Conservation (phyloP, 805 yeast species). For the Candida khao-thaluensis region DNA sequence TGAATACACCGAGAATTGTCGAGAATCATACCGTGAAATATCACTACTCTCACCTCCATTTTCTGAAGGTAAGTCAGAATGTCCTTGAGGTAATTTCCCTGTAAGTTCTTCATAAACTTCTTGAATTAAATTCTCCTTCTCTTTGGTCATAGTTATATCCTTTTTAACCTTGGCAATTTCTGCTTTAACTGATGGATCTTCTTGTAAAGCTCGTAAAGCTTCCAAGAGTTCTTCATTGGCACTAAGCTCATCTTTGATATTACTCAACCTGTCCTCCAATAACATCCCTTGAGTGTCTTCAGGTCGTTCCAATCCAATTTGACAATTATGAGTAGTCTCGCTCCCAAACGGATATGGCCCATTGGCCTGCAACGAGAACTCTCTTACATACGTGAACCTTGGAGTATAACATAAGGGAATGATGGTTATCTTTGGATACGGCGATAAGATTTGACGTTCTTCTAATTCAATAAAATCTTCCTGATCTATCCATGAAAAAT, state of each 20-base stretch:
- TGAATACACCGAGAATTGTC: constrained; percentile 29
- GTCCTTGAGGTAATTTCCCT: constrained; percentile 13
- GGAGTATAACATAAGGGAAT: constrained; percentile 55
- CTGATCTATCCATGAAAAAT: constrained; percentile 63
- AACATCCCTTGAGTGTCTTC: constrained; percentile 52
- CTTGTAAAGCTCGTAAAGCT: constrained; percentile 17
- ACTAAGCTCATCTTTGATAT: constrained; percentile 26
- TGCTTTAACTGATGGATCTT: constrained; percentile 5
- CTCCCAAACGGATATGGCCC: constrained; percentile 59
- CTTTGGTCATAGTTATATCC: constrained; percentile 15
- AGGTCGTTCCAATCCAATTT: constrained; percentile 52
- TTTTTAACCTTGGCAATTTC: constrained; percentile 10
- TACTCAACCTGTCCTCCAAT: constrained; percentile 27
- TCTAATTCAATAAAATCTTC: constrained; percentile 78
- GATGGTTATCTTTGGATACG: constrained; percentile 44
- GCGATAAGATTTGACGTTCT: constrained; percentile 38
- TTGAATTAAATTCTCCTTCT: constrained; percentile 26
- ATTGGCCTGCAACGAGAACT: constrained; percentile 42
- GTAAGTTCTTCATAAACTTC: constrained; percentile 23
- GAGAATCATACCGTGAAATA: constrained; percentile 16
- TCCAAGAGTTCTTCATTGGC: constrained; percentile 22
- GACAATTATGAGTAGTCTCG: constrained; percentile 64
- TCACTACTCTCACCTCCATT: not conserved
- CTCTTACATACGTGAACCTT: constrained; percentile 59
- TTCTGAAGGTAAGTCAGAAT: not conserved